Base-by-base conservation (phyloP, 169 alveolate genomes). In the Eimeria acervulina region DNA sequence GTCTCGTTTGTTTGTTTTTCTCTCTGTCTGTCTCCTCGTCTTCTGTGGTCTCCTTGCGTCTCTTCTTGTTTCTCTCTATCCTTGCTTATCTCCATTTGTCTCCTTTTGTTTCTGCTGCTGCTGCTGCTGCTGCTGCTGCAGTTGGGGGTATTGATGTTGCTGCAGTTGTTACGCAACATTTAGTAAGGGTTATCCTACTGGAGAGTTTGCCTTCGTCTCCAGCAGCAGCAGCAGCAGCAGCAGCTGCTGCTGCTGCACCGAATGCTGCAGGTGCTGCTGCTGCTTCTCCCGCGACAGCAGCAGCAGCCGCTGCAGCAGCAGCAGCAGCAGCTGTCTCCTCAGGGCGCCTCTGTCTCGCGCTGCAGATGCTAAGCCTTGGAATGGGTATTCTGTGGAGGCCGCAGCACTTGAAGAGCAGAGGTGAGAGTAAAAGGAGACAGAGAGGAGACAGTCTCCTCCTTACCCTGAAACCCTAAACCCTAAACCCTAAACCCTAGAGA, bases 361-460 rank as follows among this genome's bases (percentile, higher is more conserved):
- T 78, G 55, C 38, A 42, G 88, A 13, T 78, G 88, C 88, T 78
- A 61, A 38, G 61, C n/a, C 31, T 36, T 26, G 88, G 88, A 1
- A 3, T 78, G 3, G 88, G 88, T n/a, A 7, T 78, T 23, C 88
- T 78, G 6, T 78, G 88, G 88, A 78, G 44, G 63, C 88, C 88
- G 55, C 88, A 78, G 63, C 88, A 78, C 38, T 61, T 78, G 36
- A 78, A 28, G 33, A 78, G 88, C 31, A 78, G 88, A 78, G 88
- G 88, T 40, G 21, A 36, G 83, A 66, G 21, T 7, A 26, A 66
- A 28, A 66, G 76, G 76, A 66, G 76, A 66, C 76, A 55, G 68
- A 55, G n/a, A 55, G 68, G 21, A 15, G 68, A 21, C 13, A 15
- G 21, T 15, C 13, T 13, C 21, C n/a, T n/a, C n/a, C n/a, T n/a